These are phyloP conservation scores for Monilinia laxa DNA, from an alignment of 2,329 filamentous ascomycete species.

Conservation along the genomic window DNA sequence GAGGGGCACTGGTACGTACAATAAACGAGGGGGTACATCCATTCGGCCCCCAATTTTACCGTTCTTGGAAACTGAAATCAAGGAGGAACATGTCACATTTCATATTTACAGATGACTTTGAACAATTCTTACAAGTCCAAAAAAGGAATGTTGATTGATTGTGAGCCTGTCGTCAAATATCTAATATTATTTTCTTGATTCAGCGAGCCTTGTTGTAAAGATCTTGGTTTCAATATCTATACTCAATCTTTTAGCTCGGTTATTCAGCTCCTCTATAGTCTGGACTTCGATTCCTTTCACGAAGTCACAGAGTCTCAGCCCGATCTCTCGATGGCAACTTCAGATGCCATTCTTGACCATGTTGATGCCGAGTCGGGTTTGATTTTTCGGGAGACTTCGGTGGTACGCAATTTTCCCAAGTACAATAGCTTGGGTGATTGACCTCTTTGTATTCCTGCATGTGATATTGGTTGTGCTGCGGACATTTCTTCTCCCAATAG, in stretches of 20 bases:
- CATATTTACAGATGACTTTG: conserved; percentile 4
- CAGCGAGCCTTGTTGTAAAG: not conserved
- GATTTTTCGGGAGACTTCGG: conserved; percentile 1
- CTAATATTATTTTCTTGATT: not conserved
- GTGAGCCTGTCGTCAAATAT: not conserved
- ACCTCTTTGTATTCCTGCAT: conserved; percentile 10
- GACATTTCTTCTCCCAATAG: conserved; percentile 3
- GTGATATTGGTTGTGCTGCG: conserved; percentile 2
- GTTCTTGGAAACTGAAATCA: not conserved
- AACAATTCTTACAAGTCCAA: not conserved
- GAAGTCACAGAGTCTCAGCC: not conserved
- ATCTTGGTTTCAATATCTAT: not conserved
- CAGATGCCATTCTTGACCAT: not conserved
- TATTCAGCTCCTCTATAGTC: not conserved
- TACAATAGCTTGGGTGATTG: not conserved
- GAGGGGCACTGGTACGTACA: conserved; percentile 8
- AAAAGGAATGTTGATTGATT: not conserved
- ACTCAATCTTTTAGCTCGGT: not conserved
- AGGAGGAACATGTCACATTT: conserved; percentile 19
- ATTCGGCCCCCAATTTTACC: conserved; percentile 19
- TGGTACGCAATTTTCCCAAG: not conserved
- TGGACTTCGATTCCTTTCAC: not conserved
- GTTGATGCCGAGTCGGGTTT: not conserved
- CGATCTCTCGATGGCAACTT: not conserved
- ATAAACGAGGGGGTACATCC: conserved; percentile 12